Base-by-base conservation (phyloP, 163 green algal genomes). In the Botryococcus braunii region DNA sequence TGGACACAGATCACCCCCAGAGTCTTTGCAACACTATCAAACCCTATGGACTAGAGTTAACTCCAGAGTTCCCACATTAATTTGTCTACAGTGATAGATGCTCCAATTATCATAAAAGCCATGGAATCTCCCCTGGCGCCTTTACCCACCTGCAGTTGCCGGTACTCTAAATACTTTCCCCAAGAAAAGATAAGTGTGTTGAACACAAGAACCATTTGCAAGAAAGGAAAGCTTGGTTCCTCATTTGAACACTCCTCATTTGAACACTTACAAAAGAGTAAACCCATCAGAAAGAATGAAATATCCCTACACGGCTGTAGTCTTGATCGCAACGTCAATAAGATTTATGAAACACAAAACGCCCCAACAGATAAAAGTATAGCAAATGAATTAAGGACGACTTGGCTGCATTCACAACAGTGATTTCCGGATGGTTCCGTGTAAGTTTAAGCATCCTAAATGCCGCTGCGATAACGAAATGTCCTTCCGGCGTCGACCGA, bases 161-260 rank as follows among this genome's bases (percentile, higher is more conserved):
- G 29, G 13, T 57, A 31, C 79, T 47, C 73, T 78, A 0, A 75
- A 65, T 80, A 90, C 0, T 67, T 79, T 38, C 90, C 75, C 0
- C 88, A 50, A 0, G 71, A 25, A 34, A 81, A 86, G 0, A 89
- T 77, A 0, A 67, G 32, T 0, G 76, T 6, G 8, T 69, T 79
- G 74, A 92, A 91, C 2, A 39, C 69, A 0, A 91, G 5, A 4
- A 80, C 77, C 1, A 74, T 4, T 40, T 87, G 40, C 50, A 91
- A 66, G 64, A 82, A 91, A 5, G 75, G 68, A 2, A 72, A 38
- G 4, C n/a, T 25, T 5, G 5, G 11, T 41, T 11, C 29, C 27
- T 47, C 32, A 8, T 47, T n/a, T 61, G 52, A 61, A 52, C 13
- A 52, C 43, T 17, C 13, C 13, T 52, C 43, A 27, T 52, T 17